These are phyloP conservation scores for Moelleriella libera DNA, from an alignment of 2,329 filamentous ascomycete species.

Conservation along the genomic window DNA sequence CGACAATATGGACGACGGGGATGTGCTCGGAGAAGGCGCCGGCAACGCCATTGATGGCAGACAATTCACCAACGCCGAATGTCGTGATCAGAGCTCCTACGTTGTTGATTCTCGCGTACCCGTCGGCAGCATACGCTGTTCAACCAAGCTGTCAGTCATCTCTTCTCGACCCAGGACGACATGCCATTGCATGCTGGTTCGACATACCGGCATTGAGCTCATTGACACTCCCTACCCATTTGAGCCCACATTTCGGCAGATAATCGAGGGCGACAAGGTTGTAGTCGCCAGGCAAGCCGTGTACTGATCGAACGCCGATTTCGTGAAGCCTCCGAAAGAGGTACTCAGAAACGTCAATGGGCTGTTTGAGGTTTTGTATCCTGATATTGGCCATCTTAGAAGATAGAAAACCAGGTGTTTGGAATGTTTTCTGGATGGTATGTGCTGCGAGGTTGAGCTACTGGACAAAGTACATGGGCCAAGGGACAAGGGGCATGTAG, in stretches of 20 bases:
- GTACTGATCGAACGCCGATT: constrained; percentile 49
- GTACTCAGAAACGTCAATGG: constrained; percentile 51
- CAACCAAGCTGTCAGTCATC: constrained; percentile 7
- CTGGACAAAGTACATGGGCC: no score
- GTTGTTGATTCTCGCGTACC: constrained; percentile 60
- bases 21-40: constrained; percentile 63
- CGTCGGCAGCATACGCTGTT: constrained; percentile 63
- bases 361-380: constrained; percentile 28
- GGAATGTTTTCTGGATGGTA: not conserved
- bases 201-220: constrained; percentile 55
- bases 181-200: not conserved
- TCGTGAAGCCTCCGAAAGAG: constrained; percentile 51
- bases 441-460: not conserved
- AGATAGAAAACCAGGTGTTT: not conserved
- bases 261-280: constrained; percentile 58
- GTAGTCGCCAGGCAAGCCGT: constrained; percentile 61
- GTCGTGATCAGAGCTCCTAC: constrained; percentile 60
- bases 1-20: constrained; percentile 56
- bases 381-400: constrained; percentile 21
- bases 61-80: constrained; percentile 63
- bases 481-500: not conserved
- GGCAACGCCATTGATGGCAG: constrained; percentile 58
- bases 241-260: constrained; percentile 40
- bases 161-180: not conserved
- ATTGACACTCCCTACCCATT: constrained; percentile 57